These are phyloP conservation scores for Herpetospermum pedunculosum DNA, from an alignment of 306 rosid genomes.

Conservation along the genomic window DNA sequence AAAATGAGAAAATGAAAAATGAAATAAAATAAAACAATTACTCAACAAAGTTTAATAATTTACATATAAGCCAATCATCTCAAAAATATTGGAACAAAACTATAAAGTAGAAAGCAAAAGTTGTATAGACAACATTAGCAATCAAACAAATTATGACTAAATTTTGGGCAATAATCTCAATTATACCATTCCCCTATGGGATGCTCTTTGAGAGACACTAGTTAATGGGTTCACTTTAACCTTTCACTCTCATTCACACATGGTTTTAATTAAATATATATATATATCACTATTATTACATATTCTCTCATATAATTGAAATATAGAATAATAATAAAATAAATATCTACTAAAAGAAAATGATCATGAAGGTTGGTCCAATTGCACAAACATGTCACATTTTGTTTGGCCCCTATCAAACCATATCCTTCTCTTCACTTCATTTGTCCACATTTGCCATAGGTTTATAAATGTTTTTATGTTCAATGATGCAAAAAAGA, in stretches of 20 bases:
- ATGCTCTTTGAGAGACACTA: background rate
- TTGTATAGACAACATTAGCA: background rate
- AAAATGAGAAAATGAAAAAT: background rate
- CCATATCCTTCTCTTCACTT: background rate
- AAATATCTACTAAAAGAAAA: background rate
- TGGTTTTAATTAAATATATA: background rate
- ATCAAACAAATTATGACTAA: background rate
- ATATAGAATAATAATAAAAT: background rate
- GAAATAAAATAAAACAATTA: background rate
- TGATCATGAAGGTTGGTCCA: background rate
- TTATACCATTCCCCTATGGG: background rate
- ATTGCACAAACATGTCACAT: constrained; percentile 1
- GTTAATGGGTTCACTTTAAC: background rate
- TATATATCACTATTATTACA: background rate
- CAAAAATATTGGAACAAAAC: background rate
- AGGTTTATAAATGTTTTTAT: background rate
- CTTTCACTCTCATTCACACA: background rate
- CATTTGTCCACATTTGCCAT: background rate
- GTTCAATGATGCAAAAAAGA: background rate
- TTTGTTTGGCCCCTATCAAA: background rate
- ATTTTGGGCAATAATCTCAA: background rate
- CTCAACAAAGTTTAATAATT: background rate
- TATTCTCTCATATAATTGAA: background rate
- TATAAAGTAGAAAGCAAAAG: background rate
- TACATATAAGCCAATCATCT: background rate